Conservation (phyloP, 2,329 filamentous ascomycete genomes). For the Trematosphaeria pertusa region DNA sequence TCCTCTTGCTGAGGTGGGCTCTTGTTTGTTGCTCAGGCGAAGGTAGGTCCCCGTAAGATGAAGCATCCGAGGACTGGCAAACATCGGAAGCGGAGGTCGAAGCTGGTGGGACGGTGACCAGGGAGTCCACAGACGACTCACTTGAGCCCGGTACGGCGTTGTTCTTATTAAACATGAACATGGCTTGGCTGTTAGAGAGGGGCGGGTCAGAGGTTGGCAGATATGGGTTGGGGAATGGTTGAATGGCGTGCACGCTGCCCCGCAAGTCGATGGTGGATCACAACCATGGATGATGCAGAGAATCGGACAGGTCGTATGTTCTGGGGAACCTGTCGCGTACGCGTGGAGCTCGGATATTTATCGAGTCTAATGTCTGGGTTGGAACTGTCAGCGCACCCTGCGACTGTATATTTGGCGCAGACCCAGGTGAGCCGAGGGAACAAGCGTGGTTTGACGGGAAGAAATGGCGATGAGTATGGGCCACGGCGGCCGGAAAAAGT, state of each 20-base stretch:
- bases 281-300: conserved; percentile 35
- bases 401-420: conserved; percentile 27
- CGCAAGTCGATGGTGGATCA: conserved; percentile 33
- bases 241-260: conserved; percentile 30
- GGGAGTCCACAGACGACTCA: conserved; percentile 43
- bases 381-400: conserved; percentile 33
- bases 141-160: conserved; percentile 36
- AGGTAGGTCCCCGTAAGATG: conserved; percentile 33
- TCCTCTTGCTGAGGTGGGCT: conserved; percentile 33
- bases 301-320: conserved; percentile 22
- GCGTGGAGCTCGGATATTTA: conserved; percentile 31
- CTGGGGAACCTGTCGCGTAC: conserved; percentile 33
- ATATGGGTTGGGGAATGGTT: conserved; percentile 33
- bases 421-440: conserved; percentile 16
- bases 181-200: conserved; percentile 25
- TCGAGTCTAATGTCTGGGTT: conserved; percentile 21
- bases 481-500: conserved; percentile 17
- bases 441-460: conserved; percentile 16
- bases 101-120: conserved; percentile 27
- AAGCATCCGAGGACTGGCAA: conserved; percentile 32
- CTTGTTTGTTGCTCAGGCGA: conserved; percentile 40
- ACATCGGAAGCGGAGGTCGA: conserved; percentile 31
- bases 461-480: conserved; percentile 12
- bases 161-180: conserved; percentile 48
- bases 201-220: conserved; percentile 16